Conservation (phyloP, 1,139 yeast species). For the Lizanozyma gosingica region DNA sequence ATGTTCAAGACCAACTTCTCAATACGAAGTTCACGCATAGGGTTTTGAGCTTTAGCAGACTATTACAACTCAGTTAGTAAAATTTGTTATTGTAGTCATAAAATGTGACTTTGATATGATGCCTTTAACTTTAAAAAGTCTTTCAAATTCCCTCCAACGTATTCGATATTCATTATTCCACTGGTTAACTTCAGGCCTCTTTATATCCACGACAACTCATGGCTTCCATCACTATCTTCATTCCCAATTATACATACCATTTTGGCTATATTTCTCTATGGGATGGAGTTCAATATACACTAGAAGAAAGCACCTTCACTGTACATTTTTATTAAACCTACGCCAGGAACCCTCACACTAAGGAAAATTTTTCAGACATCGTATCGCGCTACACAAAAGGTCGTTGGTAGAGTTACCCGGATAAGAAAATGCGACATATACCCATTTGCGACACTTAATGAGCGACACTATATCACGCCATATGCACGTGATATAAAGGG, state of each 20-base stretch:
- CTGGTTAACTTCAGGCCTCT: background rate
- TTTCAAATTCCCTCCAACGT: slow-evolving; percentile 2
- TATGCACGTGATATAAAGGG: too few relatives aligned
- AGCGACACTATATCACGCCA: too few relatives aligned
- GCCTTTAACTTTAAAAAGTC: background rate
- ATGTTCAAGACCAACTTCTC: slow-evolving; percentile 99
- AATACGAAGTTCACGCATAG: slow-evolving; percentile 98
- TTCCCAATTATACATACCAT: slow-evolving; percentile 14
- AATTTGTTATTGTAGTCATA: background rate
- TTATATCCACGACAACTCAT: too few relatives aligned
- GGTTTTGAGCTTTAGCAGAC: slow-evolving; percentile 36
- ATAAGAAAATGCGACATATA: too few relatives aligned
- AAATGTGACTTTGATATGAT: background rate
- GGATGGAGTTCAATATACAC: background rate
- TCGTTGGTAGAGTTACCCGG: background rate
- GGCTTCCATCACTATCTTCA: too few relatives aligned
- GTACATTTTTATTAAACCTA: background rate
- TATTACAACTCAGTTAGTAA: slow-evolving; percentile 4
- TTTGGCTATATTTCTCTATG: slow-evolving; percentile 11
- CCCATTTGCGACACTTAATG: too few relatives aligned
- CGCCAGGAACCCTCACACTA: background rate
- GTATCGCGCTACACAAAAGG: background rate
- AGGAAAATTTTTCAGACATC: background rate
- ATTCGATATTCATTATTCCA: background rate
- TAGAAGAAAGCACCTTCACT: slow-evolving; percentile 1